Evolutionary conservation across 2,329 filamentous ascomycete species (phyloP), one percentile per base, ranked within the genome.

Genomic region (Arthrinium phaeospermum): DNA sequence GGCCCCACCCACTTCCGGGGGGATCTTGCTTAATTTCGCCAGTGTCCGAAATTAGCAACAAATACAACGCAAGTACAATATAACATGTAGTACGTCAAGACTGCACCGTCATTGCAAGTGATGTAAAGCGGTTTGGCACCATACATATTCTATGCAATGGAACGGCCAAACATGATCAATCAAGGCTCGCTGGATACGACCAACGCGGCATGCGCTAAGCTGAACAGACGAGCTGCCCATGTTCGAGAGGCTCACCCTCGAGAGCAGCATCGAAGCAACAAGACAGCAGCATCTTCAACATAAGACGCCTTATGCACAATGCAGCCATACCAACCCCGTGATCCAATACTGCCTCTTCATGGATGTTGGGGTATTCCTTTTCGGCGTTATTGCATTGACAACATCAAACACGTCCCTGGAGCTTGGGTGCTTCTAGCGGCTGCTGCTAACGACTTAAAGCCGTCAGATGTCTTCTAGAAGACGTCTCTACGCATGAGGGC

Each of bases 11-110:
- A 64, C 8, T 22, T 37, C 57, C 34, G 57, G 57, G 57, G 57
- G 41, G 57, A 64, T 64, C 57, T 64, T 64, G 57, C 57, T 64
- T 41, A 64, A 61, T 64, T 64, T 64, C 57, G 57, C 57, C 30
- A n/a, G 57, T 41, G 57, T 64, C 57, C 57, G 57, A 64, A 64
- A 64, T 64, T 64, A 64, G 57, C 34, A 64, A 64, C 57, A 64
- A 41, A 12, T 61, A 34, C 53, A 61, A 51, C 37, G 51, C 27
- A 30, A 30, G 51, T 14, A 30, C 51, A 10, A 14, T 13, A n/a
- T 22, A 47, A 19, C 19, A 1, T 37, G 57, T 41, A 34, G 53
- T 61, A 61, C 37, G 53, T 61, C 27, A 22, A 30, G 53, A 61
- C 53, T 61, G 30, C 30, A 22, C 53, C 34, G 53, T 61, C 30